Evolutionary conservation across 2,329 filamentous ascomycete genomes (phyloP), one percentile per base, ranked within the genome.

Genomic region (Xylaria sp.): DNA sequence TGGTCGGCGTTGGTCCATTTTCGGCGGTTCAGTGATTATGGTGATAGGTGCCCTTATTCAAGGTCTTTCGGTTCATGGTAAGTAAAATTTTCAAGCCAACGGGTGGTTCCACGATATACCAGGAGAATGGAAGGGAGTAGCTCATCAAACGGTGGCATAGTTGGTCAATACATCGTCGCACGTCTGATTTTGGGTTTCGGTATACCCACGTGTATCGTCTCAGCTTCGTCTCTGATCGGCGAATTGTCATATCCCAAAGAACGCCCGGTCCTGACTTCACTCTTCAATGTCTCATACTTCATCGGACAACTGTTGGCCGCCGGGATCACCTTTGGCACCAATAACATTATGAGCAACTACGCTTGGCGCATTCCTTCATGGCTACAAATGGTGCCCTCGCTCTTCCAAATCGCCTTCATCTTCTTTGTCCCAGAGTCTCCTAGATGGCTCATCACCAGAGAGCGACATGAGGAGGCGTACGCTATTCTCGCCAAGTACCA

Each of bases 191-290:
- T 90, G 32, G 88, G 88, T 52, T 85, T 89, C 60, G 87, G 88
- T 52, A 89, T 89, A 66, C 84, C 85, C 0, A 86, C 85, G 55
- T 86, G 84, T 70, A 89, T 89, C 72, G 84, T 89, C 63, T 85
- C 85, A 7, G 87, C 84, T 5, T 87, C 87, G 0, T 82, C 86
- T 7, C 78, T 89, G 56, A 86, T 90, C 36, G 87, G 86, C 73
- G 88, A 90, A 75, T 79, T 90, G 12, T 84, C 83, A 2, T 85
- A 89, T 74, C 87, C 87, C 7, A 89, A 88, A 77, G 87, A 89
- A 75, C 85, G 87, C 62, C 81, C 87, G 0, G 81, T 87, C 46
- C 70, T 89, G 63, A 89, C 86, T 0, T 88, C 86, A 10, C 81
- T 89, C 4, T 89, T 89, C 81, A 89, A 89, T 73, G 84, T 80